These are phyloP conservation scores for Conidiobolus incongruus DNA, from an alignment of 371 early-diverging fungal species.

Conservation along the genomic window DNA sequence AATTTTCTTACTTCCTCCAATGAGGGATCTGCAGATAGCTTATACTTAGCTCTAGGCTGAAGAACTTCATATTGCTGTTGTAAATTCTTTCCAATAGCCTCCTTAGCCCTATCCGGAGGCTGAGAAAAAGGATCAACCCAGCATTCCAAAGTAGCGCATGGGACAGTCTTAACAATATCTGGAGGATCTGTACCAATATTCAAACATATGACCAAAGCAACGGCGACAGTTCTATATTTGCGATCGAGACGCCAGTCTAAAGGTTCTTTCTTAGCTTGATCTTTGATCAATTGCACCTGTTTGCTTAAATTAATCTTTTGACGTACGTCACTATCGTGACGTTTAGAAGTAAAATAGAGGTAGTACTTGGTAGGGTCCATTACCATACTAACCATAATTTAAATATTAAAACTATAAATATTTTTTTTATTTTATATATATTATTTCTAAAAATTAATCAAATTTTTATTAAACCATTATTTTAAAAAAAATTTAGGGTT, in stretches of 20 bases:
- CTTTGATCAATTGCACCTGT: neutral
- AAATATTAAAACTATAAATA: too few relatives aligned
- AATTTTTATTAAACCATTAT: too few relatives aligned
- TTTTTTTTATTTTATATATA: too few relatives aligned
- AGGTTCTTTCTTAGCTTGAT: conserved; percentile 3
- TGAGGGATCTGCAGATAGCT: conserved; percentile 66
- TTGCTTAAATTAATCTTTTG: neutral
- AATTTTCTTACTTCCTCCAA: conserved; percentile 81
- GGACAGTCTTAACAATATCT: conserved; percentile 68
- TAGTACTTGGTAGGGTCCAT: too few relatives aligned
- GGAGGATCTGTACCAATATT: conserved; percentile 95
- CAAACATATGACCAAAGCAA: conserved; percentile 65
- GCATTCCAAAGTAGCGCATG: conserved; percentile 78
- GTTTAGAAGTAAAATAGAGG: neutral
- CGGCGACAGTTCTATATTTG: conserved; percentile 18
- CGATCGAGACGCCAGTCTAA: conserved; percentile 21
- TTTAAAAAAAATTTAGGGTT: too few relatives aligned
- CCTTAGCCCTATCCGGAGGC: conserved; percentile 58
- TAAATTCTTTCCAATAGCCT: conserved; percentile 71
- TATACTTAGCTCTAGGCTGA: conserved; percentile 72
- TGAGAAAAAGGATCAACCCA: conserved; percentile 84
- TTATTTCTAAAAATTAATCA: too few relatives aligned
- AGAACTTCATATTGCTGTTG: conserved; percentile 80
- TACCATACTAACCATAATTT: too few relatives aligned
- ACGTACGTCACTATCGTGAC: conserved; percentile 4